Conservation (phyloP, 306 rosid species). For the Potentilla sterilis region DNA sequence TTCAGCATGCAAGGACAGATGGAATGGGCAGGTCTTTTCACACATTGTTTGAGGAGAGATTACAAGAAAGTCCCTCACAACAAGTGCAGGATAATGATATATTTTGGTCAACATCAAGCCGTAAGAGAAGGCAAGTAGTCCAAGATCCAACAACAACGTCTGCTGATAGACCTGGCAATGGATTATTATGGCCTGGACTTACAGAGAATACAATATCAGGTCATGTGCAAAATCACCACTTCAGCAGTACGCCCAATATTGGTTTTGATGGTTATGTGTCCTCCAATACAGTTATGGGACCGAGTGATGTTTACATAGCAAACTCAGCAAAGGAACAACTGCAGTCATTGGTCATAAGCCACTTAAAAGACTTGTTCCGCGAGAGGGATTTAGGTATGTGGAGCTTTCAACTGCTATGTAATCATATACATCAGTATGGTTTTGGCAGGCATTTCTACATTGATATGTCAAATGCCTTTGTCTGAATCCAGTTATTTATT, state of each 20-base stretch:
- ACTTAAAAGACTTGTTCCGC: conserved; percentile 54
- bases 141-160: conserved; percentile 40
- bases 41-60: conserved; percentile 63
- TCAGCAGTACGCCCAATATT: conserved; percentile 38
- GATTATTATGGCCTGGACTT: conserved; percentile 52
- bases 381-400: conserved; percentile 53
- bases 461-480: background rate
- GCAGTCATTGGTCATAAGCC: conserved; percentile 54
- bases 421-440: background rate
- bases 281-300: conserved; percentile 36
- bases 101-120: conserved; percentile 39
- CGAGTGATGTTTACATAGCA: conserved; percentile 37
- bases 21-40: conserved; percentile 54
- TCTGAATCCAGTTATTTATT: background rate
- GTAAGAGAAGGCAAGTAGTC: conserved; percentile 41
- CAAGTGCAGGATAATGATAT: conserved; percentile 40
- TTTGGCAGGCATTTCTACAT: background rate
- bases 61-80: conserved; percentile 45
- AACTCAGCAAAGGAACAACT: conserved; percentile 69
- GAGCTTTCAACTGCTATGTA: conserved; percentile 9
- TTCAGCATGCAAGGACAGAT: conserved; percentile 39
- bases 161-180: conserved; percentile 32
- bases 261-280: conserved; percentile 31
- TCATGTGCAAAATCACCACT: conserved; percentile 50
- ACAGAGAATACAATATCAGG: conserved; percentile 35